These are phyloP conservation scores for Basidiobolus meristosporus DNA, from an alignment of 371 early-diverging fungal species.

Conservation along the genomic window DNA sequence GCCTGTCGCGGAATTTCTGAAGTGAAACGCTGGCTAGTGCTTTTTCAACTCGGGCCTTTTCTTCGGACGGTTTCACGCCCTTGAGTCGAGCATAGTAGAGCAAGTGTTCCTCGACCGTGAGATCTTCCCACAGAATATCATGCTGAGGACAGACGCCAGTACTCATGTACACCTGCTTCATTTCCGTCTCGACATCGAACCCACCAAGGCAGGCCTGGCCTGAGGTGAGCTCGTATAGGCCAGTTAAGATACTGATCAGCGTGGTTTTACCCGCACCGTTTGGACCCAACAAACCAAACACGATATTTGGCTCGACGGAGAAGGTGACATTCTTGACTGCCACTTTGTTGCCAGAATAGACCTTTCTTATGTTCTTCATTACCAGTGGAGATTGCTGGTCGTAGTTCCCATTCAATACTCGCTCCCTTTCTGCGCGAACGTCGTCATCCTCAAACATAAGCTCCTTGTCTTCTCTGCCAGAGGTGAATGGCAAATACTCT, in stretches of 20 bases:
- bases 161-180: conserved; percentile 29
- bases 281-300: conserved; percentile 44
- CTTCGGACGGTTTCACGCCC: conserved; percentile 25
- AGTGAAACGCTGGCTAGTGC: conserved; percentile 26
- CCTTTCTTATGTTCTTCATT: conserved; percentile 33
- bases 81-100: conserved; percentile 52
- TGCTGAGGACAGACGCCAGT: conserved; percentile 61
- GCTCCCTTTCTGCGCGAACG: conserved; percentile 28
- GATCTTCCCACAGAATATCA: conserved; percentile 56
- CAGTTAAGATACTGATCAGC: conserved; percentile 41
- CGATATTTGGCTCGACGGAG: conserved; percentile 24
- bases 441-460: conserved; percentile 45
- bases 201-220: conserved; percentile 41
- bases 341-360: conserved; percentile 30
- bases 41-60: conserved; percentile 16
- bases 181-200: conserved; percentile 26
- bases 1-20: conserved; percentile 16
- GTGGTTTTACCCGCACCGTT: conserved; percentile 43
- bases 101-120: conserved; percentile 51
- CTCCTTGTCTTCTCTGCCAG: conserved; percentile 3
- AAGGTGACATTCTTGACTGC: conserved; percentile 47
- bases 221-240: conserved; percentile 30
- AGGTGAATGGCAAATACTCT: background rate
- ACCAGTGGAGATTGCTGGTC: conserved; percentile 21
- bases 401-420: conserved; percentile 16